These are phyloP conservation scores for Sporothrix brasiliensis DNA, from an alignment of 2,329 filamentous ascomycete genomes.

Conservation along the genomic window DNA sequence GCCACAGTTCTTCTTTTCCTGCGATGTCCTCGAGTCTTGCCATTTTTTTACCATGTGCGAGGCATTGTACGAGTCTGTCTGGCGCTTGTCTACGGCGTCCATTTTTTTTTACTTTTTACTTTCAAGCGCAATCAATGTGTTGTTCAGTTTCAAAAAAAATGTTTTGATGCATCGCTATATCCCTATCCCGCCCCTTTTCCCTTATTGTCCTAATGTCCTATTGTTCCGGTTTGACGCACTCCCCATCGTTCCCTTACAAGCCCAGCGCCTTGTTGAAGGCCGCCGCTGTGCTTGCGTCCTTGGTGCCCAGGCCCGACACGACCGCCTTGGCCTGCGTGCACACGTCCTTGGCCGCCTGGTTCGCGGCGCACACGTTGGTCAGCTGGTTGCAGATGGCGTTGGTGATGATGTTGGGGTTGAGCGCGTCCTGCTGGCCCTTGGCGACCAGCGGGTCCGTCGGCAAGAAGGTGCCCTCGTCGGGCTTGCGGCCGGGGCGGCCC, in stretches of 20 bases:
- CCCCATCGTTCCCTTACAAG: slow-evolving; percentile 38
- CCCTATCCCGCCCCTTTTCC: background rate
- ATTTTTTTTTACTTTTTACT: background rate
- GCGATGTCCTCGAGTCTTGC: background rate
- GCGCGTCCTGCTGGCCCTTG: slow-evolving; percentile 65
- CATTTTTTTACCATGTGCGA: background rate
- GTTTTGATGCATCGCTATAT: slow-evolving; percentile 11
- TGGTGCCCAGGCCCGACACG: slow-evolving; percentile 42
- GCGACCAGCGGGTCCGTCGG: slow-evolving; percentile 63
- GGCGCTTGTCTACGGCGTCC: slow-evolving; percentile 12
- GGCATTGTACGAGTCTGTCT: background rate
- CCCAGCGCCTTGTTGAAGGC: slow-evolving; percentile 48
- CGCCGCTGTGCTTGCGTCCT: slow-evolving; percentile 46
- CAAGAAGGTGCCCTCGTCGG: slow-evolving; percentile 68
- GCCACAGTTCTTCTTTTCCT: too few species aligned
- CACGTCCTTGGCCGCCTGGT: slow-evolving; percentile 58
- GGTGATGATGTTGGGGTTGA: slow-evolving; percentile 74
- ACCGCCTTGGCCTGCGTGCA: slow-evolving; percentile 57
- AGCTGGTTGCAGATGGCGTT: slow-evolving; percentile 72
- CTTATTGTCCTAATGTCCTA: background rate
- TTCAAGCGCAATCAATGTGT: background rate
- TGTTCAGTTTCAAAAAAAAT: background rate
- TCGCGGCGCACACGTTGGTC: slow-evolving; percentile 66
- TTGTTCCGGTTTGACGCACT: too few species aligned
- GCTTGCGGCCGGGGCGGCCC: slow-evolving; percentile 58